Evolutionary conservation across 1,284 basidiomycete genomes (phyloP).

Genomic region (Farysia itapuensis): DNA sequence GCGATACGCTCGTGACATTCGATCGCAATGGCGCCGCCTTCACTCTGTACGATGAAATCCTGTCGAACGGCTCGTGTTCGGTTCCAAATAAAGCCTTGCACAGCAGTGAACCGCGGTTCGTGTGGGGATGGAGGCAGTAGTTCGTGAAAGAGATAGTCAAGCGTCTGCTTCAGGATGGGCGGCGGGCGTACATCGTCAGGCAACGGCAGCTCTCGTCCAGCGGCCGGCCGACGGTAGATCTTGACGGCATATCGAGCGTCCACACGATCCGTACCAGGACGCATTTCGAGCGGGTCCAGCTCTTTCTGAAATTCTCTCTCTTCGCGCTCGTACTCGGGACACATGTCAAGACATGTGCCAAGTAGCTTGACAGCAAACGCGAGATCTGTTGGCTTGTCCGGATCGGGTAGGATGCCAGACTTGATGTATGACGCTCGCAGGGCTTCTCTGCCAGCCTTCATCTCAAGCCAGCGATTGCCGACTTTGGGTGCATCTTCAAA

Average conservation of each 20-base stretch:
- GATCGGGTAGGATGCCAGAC: slow-evolving; percentile 84
- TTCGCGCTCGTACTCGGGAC: slow-evolving; percentile 87
- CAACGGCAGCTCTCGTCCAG: slow-evolving; percentile 80
- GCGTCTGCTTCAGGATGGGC: slow-evolving; percentile 74
- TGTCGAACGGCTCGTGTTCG: slow-evolving; percentile 85
- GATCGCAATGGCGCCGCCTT: slow-evolving; percentile 75
- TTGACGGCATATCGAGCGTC: slow-evolving; percentile 87
- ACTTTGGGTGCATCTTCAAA: slow-evolving; percentile 38
- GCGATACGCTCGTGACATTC: slow-evolving; percentile 91
- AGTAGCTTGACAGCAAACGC: slow-evolving; percentile 85
- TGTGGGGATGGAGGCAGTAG: slow-evolving; percentile 68
- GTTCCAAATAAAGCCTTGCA: slow-evolving; percentile 85
- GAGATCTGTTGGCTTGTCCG: slow-evolving; percentile 73
- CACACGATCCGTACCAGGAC: slow-evolving; percentile 66
- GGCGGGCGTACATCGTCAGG: slow-evolving; percentile 92
- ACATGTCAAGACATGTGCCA: slow-evolving; percentile 91
- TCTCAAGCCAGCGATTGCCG: slow-evolving; percentile 42
- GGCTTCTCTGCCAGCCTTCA: slow-evolving; percentile 32
- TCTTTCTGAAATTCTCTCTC: slow-evolving; percentile 87
- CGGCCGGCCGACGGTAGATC: slow-evolving; percentile 84
- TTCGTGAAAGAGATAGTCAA: slow-evolving; percentile 87
- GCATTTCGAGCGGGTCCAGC: slow-evolving; percentile 78
- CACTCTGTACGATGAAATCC: slow-evolving; percentile 92
- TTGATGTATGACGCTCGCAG: slow-evolving; percentile 76
- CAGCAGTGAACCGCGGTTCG: slow-evolving; percentile 67